Evolutionary conservation across 164 flowering plant genomes (phyloP), one percentile per base, ranked within the genome.

Genomic region (Aristolochia californica): DNA sequence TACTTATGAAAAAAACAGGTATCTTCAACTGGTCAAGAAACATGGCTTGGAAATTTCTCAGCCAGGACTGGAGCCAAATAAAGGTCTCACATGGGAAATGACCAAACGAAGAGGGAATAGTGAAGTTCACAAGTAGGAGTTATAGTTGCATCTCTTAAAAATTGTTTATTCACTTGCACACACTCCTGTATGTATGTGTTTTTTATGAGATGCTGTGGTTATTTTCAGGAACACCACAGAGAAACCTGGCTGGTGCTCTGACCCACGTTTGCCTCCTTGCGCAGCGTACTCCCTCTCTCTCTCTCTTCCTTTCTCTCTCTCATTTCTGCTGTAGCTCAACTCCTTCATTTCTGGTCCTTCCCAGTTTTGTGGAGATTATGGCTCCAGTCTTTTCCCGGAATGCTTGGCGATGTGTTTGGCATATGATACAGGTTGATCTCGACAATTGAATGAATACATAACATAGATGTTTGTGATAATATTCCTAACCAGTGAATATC

Each of bases 331-430:
- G 21, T n/a, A 17, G 63, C 23, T 25, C 10, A 15, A 15, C 48
- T 48, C 38, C 21, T 55, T 24, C 55, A 23, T 43, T 18, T 16
- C n/a, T 58, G 17, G 57, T 60, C 2, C 1, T 2, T 47, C 60
- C 30, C 80, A 90, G 97, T 53, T 90, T 90, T 75, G 95, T 90
- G 62, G 97, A 90, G 71, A 90, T 90, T 43, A 90, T 90, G 97
- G 97, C 97, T 21, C 95, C 97, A 34, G 96, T 87, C 5, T 91
- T 91, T 71, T 85, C 94, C 56, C 80, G 82, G 47, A 76, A 81
- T 64, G 97, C 97, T 56, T 91, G 96, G 97, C 87, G 85, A 8
- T 91, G 97, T 68, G 94, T 88, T 47, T 91, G 97, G 97, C 83
- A 87, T 72, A 72, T 91, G 88, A 82, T 91, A 71, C 97, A 91